phyloP scores from a whole-genome alignment of 2,329 filamentous ascomycete species.

The Seiridium unicorne region DNA sequence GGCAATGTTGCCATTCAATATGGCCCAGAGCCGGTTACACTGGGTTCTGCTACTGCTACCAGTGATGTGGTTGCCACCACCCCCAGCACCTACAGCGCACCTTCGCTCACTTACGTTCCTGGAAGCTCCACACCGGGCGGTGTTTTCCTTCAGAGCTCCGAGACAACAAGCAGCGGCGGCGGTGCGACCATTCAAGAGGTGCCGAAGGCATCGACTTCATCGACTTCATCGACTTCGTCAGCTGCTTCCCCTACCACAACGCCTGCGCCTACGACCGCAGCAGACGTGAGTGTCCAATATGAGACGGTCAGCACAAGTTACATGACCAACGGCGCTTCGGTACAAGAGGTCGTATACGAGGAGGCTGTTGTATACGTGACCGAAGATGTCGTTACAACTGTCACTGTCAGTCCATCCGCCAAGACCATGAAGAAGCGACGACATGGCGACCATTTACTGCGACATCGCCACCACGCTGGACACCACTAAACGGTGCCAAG shows the following conservation, averaged over 20 bases:
- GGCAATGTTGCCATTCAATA: constrained; percentile 54
- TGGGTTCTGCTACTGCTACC: constrained; percentile 11
- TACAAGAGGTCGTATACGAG: constrained; percentile 58
- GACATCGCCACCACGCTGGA: constrained; percentile 32
- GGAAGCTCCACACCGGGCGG: constrained; percentile 22
- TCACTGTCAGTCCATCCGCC: constrained; percentile 32
- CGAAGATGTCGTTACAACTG: constrained; percentile 36
- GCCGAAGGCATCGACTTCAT: constrained; percentile 12
- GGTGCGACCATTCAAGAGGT: constrained; percentile 7
- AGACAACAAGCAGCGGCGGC: too few species aligned
- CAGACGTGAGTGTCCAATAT: constrained; percentile 28
- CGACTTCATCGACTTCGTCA: constrained; percentile 12
- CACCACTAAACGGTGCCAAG: background rate
- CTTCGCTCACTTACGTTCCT: constrained; percentile 23
- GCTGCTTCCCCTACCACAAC: constrained; percentile 19
- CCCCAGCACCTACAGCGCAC: constrained; percentile 17
- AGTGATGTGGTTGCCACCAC: constrained; percentile 11
- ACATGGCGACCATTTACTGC: constrained; percentile 35
- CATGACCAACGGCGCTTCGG: constrained; percentile 45
- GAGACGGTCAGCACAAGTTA: constrained; percentile 51
- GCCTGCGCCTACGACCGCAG: constrained; percentile 26
- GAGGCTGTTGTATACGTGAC: constrained; percentile 55
- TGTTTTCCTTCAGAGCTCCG: constrained; percentile 16
- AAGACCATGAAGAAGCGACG: constrained; percentile 23
- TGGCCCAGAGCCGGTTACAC: constrained; percentile 23